Conservation (phyloP, 768 basidiomycete genomes). For the Punctularia strigosozonata region DNA sequence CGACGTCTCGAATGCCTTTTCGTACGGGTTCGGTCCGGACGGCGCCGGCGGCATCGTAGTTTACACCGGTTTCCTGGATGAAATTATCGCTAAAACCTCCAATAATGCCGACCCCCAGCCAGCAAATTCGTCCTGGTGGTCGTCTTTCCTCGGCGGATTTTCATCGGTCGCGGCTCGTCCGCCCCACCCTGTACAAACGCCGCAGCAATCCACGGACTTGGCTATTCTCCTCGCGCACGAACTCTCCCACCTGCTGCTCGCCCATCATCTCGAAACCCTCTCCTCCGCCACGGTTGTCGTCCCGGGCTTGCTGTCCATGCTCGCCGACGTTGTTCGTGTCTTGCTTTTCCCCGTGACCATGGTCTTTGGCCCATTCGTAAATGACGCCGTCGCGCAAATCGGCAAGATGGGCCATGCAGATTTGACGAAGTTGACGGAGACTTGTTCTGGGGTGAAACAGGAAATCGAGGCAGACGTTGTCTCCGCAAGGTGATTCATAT, state of each 20-base stretch:
- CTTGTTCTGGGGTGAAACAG: slow-evolving; percentile 70
- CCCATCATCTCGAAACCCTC: slow-evolving; percentile 88
- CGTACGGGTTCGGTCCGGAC: slow-evolving; percentile 88
- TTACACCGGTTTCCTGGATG: slow-evolving; percentile 87
- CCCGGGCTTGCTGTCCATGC: slow-evolving; percentile 68
- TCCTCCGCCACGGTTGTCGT: slow-evolving; percentile 75
- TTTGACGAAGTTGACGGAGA: slow-evolving; percentile 55
- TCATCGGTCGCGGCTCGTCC: slow-evolving; percentile 21
- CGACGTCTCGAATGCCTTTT: slow-evolving; percentile 82
- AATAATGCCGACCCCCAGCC: background rate
- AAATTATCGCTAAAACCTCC: slow-evolving; percentile 45
- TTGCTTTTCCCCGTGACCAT: slow-evolving; percentile 82
- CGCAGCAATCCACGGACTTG: slow-evolving; percentile 77
- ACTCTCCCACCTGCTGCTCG: slow-evolving; percentile 80
- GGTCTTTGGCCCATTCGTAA: slow-evolving; percentile 90
- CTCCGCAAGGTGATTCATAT: slow-evolving; percentile 52
- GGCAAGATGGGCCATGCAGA: slow-evolving; percentile 71
- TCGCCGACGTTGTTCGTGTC: slow-evolving; percentile 65
- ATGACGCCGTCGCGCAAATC: slow-evolving; percentile 80
- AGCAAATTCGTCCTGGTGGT: slow-evolving; percentile 30
- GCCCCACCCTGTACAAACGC: slow-evolving; percentile 42
- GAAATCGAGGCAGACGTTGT: slow-evolving; percentile 92
- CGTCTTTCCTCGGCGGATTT: slow-evolving; percentile 34
- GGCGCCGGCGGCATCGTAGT: slow-evolving; percentile 91
- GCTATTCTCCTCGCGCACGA: slow-evolving; percentile 92